phyloP scores from a whole-genome alignment of 1,284 basidiomycete genomes.

The Anthracocystis setariae region DNA sequence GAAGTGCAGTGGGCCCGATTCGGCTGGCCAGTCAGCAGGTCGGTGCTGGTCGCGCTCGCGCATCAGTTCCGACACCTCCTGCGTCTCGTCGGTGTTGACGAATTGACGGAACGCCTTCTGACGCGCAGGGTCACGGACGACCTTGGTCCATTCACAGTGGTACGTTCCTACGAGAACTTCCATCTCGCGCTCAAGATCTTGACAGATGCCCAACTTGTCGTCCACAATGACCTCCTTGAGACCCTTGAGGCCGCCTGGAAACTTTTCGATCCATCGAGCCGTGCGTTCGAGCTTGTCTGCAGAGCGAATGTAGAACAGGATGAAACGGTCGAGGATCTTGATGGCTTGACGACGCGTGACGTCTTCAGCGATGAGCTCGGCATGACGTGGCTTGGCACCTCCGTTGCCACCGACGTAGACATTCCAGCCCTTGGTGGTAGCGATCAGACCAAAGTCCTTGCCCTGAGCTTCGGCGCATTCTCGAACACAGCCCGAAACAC shows the following conservation, averaged over 20 bases:
- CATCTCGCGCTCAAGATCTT: slow-evolving; percentile 79
- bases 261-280: slow-evolving; percentile 78
- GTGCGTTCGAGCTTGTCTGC: slow-evolving; percentile 74
- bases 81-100: slow-evolving; percentile 75
- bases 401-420: slow-evolving; percentile 81
- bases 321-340: slow-evolving; percentile 77
- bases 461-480: slow-evolving; percentile 74
- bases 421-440: slow-evolving; percentile 74
- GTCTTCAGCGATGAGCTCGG: slow-evolving; percentile 71
- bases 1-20: slow-evolving; percentile 72
- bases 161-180: slow-evolving; percentile 75
- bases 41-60: slow-evolving; percentile 75
- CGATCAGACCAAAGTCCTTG: slow-evolving; percentile 82
- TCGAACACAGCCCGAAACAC: slow-evolving; percentile 75
- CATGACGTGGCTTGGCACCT: slow-evolving; percentile 76
- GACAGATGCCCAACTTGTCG: slow-evolving; percentile 81
- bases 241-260: slow-evolving; percentile 78
- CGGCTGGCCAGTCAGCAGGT: slow-evolving; percentile 78
- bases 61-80: slow-evolving; percentile 73
- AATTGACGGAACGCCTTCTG: slow-evolving; percentile 77
- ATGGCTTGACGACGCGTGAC: slow-evolving; percentile 69
- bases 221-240: slow-evolving; percentile 76
- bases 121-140: slow-evolving; percentile 73
- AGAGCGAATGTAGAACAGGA: slow-evolving; percentile 77
- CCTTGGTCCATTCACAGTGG: slow-evolving; percentile 78